Percentiles rank a stretch among this genome's conserved stretches.
phyloP scores from a whole-genome alignment of 345 rosid genomes.

The Moricandia moricandioides region DNA sequence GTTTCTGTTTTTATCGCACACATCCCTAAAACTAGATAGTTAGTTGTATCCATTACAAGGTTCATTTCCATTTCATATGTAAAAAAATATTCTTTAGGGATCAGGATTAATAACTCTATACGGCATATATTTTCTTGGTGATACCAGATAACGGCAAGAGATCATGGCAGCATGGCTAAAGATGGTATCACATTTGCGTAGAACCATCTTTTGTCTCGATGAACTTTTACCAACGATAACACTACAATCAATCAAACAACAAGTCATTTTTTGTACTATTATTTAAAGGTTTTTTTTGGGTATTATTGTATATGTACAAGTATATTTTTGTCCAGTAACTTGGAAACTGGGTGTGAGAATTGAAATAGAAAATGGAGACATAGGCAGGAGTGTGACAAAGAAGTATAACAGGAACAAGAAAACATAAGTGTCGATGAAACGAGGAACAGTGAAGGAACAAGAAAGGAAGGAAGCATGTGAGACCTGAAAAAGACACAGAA shows the following conservation, averaged over 20 bases:
- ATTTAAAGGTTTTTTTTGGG: neutral
- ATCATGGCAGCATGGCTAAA: neutral
- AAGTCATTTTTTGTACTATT: neutral
- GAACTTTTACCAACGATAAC: neutral
- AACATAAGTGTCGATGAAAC: slow-evolving; percentile 30
- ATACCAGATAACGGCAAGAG: neutral
- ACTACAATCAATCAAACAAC: neutral
- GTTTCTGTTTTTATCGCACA: slow-evolving; percentile 13
- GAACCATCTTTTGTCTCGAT: neutral
- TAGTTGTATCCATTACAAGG: neutral
- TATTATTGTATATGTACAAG: neutral
- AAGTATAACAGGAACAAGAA: slow-evolving; percentile 26
- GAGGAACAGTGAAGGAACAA: slow-evolving; percentile 38
- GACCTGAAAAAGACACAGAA: slow-evolving; percentile 28
- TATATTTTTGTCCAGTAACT: neutral
- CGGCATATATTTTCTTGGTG: neutral
- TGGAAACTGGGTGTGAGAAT: neutral
- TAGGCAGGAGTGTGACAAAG: slow-evolving; percentile 23
- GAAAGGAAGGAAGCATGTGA: slow-evolving; percentile 37
- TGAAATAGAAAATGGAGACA: neutral
- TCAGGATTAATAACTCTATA: neutral
- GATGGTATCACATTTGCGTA: neutral
- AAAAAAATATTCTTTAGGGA: neutral
- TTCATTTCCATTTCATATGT: neutral
- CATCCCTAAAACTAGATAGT: slow-evolving; percentile 18